Evolutionary conservation across 768 basidiomycete species (phyloP).

Genomic region (Cystofilobasidium bisporidii): DNA sequence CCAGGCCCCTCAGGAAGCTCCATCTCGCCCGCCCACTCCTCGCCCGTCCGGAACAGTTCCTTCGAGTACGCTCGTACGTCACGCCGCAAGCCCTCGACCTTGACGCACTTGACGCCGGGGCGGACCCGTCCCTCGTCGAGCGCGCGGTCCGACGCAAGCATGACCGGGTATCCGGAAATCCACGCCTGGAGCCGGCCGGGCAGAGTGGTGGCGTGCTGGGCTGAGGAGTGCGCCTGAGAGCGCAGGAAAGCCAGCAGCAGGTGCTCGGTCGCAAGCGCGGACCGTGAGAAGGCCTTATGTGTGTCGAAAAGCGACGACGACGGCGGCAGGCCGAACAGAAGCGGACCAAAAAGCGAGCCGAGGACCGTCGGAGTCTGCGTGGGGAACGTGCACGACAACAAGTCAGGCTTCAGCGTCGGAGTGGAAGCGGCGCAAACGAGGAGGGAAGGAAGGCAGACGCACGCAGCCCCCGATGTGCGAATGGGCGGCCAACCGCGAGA

Average conservation of each 20-base stretch:
- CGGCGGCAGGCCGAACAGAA: constrained; percentile 70
- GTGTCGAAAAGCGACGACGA: constrained; percentile 45
- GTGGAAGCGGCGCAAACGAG: not conserved
- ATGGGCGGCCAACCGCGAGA: constrained; percentile 72
- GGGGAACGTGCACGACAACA: not conserved
- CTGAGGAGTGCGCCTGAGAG: constrained; percentile 53
- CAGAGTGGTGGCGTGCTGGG: constrained; percentile 31
- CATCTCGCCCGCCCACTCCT: constrained; percentile 35
- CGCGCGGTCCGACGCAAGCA: constrained; percentile 50
- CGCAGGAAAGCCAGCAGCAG: constrained; percentile 82
- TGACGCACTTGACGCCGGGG: constrained; percentile 64
- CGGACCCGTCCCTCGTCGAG: constrained; percentile 55
- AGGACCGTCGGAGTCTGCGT: constrained; percentile 22
- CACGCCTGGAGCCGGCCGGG: constrained; percentile 82
- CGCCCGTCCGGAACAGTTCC: constrained; percentile 61
- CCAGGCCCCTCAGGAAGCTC: constrained; percentile 6
- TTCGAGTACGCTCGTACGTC: constrained; percentile 79
- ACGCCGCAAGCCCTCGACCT: constrained; percentile 64
- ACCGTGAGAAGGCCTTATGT: constrained; percentile 64
- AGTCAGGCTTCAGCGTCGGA: no score
- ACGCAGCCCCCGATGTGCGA: constrained; percentile 22
- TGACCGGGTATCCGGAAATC: constrained; percentile 79
- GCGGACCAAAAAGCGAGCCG: constrained; percentile 42
- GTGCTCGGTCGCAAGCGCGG: constrained; percentile 82
- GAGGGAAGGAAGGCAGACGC: constrained; percentile 43